Percentiles rank a stretch among this genome's conserved stretches.
Conservation (phyloP, 441 rosid genomes). For the Gossypium davidsonii region DNA sequence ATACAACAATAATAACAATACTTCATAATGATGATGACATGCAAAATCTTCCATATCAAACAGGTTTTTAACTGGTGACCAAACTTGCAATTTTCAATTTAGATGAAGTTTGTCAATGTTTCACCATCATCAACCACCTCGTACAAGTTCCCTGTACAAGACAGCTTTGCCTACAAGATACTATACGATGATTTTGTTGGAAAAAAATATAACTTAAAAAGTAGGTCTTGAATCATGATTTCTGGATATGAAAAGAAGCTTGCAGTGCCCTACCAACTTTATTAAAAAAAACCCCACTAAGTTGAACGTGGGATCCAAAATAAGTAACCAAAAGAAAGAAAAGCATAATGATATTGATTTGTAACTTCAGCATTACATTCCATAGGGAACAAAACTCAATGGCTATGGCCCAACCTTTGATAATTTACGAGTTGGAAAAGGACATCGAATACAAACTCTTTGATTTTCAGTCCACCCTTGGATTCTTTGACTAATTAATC, state of each 20-base stretch:
- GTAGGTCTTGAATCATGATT: constrained; percentile 23
- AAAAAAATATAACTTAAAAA: neutral
- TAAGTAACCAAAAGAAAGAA: neutral
- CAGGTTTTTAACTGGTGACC: constrained; percentile 15
- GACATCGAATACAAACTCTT: neutral
- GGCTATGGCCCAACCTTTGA: constrained; percentile 35
- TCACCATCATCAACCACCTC: constrained; percentile 26
- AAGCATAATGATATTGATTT: neutral
- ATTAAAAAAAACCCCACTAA: neutral
- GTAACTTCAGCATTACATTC: neutral
- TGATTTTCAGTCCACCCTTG: neutral
- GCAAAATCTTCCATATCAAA: constrained; percentile 18
- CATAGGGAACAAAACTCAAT: constrained; percentile 29
- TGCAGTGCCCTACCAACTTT: neutral
- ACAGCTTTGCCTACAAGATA: constrained; percentile 8
- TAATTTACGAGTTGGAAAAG: constrained; percentile 12
- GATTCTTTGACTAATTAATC: constrained; percentile 1
- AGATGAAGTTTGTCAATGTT: constrained; percentile 27
- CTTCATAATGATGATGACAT: constrained; percentile 7
- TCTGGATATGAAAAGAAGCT: neutral
- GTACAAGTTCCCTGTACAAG: constrained; percentile 10
- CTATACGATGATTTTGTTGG: constrained; percentile 5
- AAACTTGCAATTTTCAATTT: neutral
- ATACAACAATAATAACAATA: no score
- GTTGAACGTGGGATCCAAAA: neutral